A percentile compares a stretch with the other conserved stretches of the same genome.
These are phyloP conservation scores for Begonia fuchsioides DNA, from an alignment of 306 rosid genomes.

Conservation along the genomic window DNA sequence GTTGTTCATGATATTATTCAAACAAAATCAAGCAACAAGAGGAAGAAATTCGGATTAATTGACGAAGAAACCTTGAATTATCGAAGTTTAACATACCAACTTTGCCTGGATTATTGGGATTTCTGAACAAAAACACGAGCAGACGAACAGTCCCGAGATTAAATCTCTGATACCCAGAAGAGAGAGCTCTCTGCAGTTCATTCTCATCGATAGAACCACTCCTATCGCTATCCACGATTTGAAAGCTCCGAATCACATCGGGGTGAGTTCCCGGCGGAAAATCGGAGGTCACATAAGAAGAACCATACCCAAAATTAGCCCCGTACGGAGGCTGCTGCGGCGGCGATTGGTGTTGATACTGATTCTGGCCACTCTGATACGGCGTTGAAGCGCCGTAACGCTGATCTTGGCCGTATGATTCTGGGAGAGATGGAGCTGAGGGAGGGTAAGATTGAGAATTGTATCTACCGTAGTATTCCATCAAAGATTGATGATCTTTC, in stretches of 20 bases:
- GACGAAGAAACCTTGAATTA: no score
- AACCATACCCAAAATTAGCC: constrained; percentile 11
- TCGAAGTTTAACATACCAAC: constrained; percentile 24
- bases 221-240: constrained; percentile 65
- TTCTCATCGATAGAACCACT: constrained; percentile 72
- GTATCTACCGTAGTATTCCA: constrained; percentile 38
- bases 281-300: constrained; percentile 15
- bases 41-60: no score
- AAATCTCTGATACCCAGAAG: constrained; percentile 56
- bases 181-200: constrained; percentile 72
- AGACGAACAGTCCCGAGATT: constrained; percentile 63
- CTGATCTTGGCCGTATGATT: constrained; percentile 3
- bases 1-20: no score
- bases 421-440: constrained; percentile 38
- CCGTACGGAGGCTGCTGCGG: constrained; percentile 5
- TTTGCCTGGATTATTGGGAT: constrained; percentile 26
- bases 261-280: constrained; percentile 65
- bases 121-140: constrained; percentile 64
- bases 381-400: not conserved
- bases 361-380: not conserved
- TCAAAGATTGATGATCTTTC: constrained; percentile 5
- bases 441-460: constrained; percentile 29
- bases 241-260: constrained; percentile 51
- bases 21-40: no score
- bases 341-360: not conserved